Evolutionary conservation across 306 rosid genomes (phyloP), one percentile per base, ranked within the genome.

Genomic region (Echinosophora koreensis): DNA sequence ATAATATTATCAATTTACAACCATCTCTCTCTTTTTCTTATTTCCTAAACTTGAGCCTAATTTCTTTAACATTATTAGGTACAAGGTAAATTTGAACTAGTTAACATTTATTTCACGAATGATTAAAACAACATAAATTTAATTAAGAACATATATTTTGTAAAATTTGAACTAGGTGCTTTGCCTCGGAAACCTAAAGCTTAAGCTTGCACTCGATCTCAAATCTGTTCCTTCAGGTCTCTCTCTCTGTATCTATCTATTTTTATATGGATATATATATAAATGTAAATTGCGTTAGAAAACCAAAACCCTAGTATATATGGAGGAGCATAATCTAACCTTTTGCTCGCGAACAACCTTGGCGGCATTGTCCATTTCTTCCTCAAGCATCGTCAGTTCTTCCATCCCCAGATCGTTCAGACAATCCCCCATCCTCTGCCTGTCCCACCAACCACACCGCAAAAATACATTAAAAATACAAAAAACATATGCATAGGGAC

Each of bases 351-450:
- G 94, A 86, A 94, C 69, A 81, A 71, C 61, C 69, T 73, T 73
- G 9, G 77, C 85, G 5, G 96, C 88, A 12, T 50, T 77, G 32
- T 90, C 84, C 92, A 92, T 87, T 42, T 94, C 96, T 13, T 86
- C 62, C 80, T 92, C 92, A 39, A 92, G 92, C 8, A 70, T 63
- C 27, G 47, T 78, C 18, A 94, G 88, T 15, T 94, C 92, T 6
- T 83, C 85, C 63, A 89, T 86, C 66, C 16, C 68, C 83, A 94
- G 81, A 85, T 84, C 90, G 35, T 86, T 76, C 73, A 88, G 54
- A 75, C 87, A 89, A 38, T 90, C 88, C 13, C 97, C 98, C 81
- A 78, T 76, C 84, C 97, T 92, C 78, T 90, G 97, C 84, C 98
- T 93, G 37, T 8, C 8, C 62, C 54, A 63, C 14, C 4, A 16